Evolutionary conservation across 208 protist genomes (phyloP).

Genomic region (Balamuthia mandrillaris): DNA sequence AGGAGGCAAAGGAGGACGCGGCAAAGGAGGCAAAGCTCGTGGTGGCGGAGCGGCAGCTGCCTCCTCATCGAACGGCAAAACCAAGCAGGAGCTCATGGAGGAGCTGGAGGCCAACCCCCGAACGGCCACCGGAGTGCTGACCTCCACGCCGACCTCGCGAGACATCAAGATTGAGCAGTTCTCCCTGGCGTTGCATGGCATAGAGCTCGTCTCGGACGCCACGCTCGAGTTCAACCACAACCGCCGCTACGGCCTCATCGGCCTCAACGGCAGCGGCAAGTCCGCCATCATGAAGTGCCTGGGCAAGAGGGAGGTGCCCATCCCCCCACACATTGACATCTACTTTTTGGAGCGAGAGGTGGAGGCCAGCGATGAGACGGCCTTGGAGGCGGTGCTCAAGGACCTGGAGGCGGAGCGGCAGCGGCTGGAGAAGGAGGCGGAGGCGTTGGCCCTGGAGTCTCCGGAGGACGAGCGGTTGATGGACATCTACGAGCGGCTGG

Average conservation of each 20-base stretch:
- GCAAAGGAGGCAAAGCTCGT: no score
- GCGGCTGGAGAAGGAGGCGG: not conserved
- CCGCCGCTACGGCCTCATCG: constrained; percentile 66
- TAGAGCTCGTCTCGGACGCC: not conserved
- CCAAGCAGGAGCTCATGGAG: constrained; percentile 89
- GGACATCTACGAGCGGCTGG: constrained; percentile 54
- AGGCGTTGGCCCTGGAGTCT: not conserved
- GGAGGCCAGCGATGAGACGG: not conserved
- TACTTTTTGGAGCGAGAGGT: not conserved
- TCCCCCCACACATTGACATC: not conserved
- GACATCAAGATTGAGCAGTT: constrained; percentile 41
- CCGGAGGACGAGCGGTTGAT: not conserved
- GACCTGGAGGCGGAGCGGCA: not conserved
- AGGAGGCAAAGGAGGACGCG: no score
- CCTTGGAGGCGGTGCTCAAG: not conserved
- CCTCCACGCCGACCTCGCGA: not conserved
- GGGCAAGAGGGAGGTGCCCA: not conserved
- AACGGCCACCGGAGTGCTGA: constrained; percentile 16
- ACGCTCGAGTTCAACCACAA: constrained; percentile 22
- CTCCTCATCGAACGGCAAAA: constrained; percentile 82
- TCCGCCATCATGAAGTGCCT: not conserved
- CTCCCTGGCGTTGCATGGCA: not conserved
- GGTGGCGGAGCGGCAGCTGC: no score
- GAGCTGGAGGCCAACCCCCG: not conserved
- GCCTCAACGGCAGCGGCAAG: constrained; percentile 63